phyloP scores from a whole-genome alignment of 495 filamentous ascomycete genomes.

The Lepraria neglecta region DNA sequence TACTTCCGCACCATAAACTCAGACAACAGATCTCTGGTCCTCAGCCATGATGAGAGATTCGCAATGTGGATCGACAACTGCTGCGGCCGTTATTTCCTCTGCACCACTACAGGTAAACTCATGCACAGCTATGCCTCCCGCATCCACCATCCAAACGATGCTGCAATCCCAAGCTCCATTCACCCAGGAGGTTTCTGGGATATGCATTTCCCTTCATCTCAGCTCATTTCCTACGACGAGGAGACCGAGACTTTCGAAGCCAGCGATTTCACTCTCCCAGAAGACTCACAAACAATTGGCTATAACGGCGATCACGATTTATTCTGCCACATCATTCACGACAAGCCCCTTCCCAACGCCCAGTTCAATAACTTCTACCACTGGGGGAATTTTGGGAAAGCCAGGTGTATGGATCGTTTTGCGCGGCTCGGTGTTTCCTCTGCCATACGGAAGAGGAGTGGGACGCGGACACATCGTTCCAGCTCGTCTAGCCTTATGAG shows the following conservation, averaged over 20 bases:
- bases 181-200: not conserved
- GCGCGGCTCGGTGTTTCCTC: too few relatives aligned
- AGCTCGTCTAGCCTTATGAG: not conserved
- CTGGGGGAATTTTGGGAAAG: too few relatives aligned
- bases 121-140: not conserved
- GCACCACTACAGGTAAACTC: not conserved
- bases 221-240: not conserved
- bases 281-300: not conserved
- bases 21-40: not conserved
- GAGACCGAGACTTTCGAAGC: too few relatives aligned
- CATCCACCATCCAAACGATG: accelerated
- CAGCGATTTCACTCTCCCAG: too few relatives aligned
- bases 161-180: not conserved
- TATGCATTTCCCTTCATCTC: not conserved
- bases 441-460: not conserved
- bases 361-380: too few relatives aligned
- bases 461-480: not conserved
- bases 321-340: not conserved
- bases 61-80: not conserved
- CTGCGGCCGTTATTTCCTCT: not conserved
- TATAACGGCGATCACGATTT: not conserved
- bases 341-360: not conserved
- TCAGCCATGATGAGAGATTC: not conserved
- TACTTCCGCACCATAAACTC: too few relatives aligned
- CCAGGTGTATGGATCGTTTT: too few relatives aligned